Evolutionary conservation across 148 eudicot species (phyloP).

Genomic region (Spergularia bocconei): DNA sequence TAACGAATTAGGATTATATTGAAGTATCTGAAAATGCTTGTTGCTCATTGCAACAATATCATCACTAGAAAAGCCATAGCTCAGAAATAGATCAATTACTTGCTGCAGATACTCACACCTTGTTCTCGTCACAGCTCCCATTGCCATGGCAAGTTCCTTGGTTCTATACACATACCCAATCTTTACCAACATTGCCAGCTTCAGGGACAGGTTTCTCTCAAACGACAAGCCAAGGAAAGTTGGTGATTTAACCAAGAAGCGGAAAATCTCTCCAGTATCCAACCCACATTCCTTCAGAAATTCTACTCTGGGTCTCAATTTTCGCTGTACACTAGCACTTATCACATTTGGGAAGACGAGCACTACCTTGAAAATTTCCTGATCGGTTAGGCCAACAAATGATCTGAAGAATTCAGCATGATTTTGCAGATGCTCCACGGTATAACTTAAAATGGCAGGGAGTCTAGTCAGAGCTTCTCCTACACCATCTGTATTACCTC

Average conservation of each 20-base stretch:
- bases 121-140: slow-evolving; percentile 85
- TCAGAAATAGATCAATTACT: slow-evolving; percentile 66
- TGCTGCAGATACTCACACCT: slow-evolving; percentile 77
- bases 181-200: slow-evolving; percentile 68
- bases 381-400: slow-evolving; percentile 62
- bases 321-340: slow-evolving; percentile 75
- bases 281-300: slow-evolving; percentile 82
- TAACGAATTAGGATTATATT: slow-evolving; percentile 71
- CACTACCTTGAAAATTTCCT: slow-evolving; percentile 71
- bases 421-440: slow-evolving; percentile 56
- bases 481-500: slow-evolving; percentile 57
- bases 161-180: slow-evolving; percentile 72
- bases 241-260: slow-evolving; percentile 68
- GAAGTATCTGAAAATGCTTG: slow-evolving; percentile 84
- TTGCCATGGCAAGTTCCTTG: slow-evolving; percentile 77
- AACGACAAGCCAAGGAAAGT: slow-evolving; percentile 75
- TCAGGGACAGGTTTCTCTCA: slow-evolving; percentile 64
- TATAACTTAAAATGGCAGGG: slow-evolving; percentile 67
- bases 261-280: slow-evolving; percentile 64
- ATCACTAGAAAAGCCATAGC: slow-evolving; percentile 65
- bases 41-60: slow-evolving; percentile 81
- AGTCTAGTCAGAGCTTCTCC: slow-evolving; percentile 55
- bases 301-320: slow-evolving; percentile 70
- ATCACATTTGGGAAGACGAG: slow-evolving; percentile 71
- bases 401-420: slow-evolving; percentile 79